Evolutionary conservation across 2,329 filamentous ascomycete genomes (phyloP), one percentile per base, ranked within the genome.

Genomic region (Aspergillus sp.): DNA sequence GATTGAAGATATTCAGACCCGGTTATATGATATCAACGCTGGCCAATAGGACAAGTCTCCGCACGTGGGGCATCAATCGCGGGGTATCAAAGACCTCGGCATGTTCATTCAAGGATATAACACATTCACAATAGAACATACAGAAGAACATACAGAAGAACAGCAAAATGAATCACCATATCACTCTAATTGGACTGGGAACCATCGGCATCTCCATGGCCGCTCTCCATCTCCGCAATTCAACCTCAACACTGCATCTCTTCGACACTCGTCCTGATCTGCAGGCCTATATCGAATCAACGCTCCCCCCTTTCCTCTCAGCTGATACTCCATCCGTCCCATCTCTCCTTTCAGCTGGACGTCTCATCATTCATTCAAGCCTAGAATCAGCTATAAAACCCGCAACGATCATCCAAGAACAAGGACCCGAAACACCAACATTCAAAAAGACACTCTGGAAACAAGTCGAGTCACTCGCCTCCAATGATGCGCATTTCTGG

Each of bases 351-450:
- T 43, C 45, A 7, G 44, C 44, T 5, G 51, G 49, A 8, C 51
- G 53, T 34, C 44, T 56, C 5, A 37, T 48, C 28, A 38, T 56
- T 31, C 53, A 54, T 40, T 43, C 45, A 2, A 40, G 43, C 5
- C 29, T 54, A 27, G 48, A 50, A 39, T 47, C 40, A 6, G 53
- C 50, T 30, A 51, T 49, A 19, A 46, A 47, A 26, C 52, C 51
- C 12, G 76, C 76, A 1, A 62, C 70, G 34, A 76, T 82, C 39
- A 64, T 83, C 34, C 78, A 83, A 59, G 79, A 82, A 61, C 77
- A 80, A 60, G 77, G 76, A 0, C 78, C 78, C 0, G 79, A 82
- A 53, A 72, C 72, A 39, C 50, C 70, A 0, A 44, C 62, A 1
- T 77, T 79, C 58, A 82, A 82, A 49, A 63, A 65, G 32, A 53